phyloP scores from a whole-genome alignment of 345 rosid species.

The Eutrema japonicum region DNA sequence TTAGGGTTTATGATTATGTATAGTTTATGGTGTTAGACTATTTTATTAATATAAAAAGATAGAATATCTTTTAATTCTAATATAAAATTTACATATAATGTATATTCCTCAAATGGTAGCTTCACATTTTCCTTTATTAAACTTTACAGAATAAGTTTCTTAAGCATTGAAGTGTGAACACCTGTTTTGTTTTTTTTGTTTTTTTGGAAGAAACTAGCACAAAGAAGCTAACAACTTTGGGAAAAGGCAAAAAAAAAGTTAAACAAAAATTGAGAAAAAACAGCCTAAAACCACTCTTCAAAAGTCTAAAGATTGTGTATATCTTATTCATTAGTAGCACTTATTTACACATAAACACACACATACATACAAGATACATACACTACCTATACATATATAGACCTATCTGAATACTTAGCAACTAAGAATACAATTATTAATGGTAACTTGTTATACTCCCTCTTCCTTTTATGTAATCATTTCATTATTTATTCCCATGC shows the following conservation, averaged over 20 bases:
- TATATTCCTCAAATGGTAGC: too few relatives aligned
- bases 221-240: slow-evolving; percentile 25
- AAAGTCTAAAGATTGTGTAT: slow-evolving; percentile 39
- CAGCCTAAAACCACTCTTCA: slow-evolving; percentile 42
- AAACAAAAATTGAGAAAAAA: slow-evolving; percentile 24
- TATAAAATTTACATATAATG: too few relatives aligned
- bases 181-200: background rate
- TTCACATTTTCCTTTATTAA: background rate
- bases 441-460: background rate
- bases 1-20: too few relatives aligned
- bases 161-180: slow-evolving; percentile 31
- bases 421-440: slow-evolving; percentile 37
- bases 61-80: too few relatives aligned
- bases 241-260: slow-evolving; percentile 31
- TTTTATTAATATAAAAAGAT: too few relatives aligned
- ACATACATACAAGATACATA: slow-evolving; percentile 16
- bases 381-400: slow-evolving; percentile 16
- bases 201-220: slow-evolving; percentile 17
- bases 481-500: slow-evolving; percentile 39
- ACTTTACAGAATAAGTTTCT: background rate
- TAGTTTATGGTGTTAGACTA: too few relatives aligned
- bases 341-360: slow-evolving; percentile 2
- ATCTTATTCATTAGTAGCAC: slow-evolving; percentile 10
- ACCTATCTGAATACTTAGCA: slow-evolving; percentile 40
- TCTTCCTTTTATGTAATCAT: slow-evolving; percentile 22